A percentile compares a stretch with the other conserved stretches of the same genome.
These are phyloP conservation scores for Lecanoromycetidae sp. DNA, from an alignment of 2,329 filamentous ascomycete species.

Conservation along the genomic window DNA sequence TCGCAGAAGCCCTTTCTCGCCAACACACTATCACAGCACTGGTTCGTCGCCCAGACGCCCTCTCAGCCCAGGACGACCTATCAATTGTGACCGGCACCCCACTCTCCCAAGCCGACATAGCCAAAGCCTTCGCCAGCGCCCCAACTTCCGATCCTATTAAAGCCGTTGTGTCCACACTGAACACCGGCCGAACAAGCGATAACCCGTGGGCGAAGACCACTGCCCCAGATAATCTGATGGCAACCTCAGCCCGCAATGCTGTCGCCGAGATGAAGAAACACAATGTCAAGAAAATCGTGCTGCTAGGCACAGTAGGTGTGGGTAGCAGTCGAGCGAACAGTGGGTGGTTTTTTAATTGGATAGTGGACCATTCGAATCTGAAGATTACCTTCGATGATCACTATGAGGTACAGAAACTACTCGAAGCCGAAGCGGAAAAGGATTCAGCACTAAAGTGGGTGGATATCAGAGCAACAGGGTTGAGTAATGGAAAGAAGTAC, in stretches of 20 bases:
- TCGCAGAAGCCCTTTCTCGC: slow-evolving; percentile 10
- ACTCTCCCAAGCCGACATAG: slow-evolving; percentile 27
- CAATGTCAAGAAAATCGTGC: slow-evolving; percentile 26
- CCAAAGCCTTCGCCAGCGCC: slow-evolving; percentile 21
- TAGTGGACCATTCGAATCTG: slow-evolving; percentile 31
- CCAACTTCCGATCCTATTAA: slow-evolving; percentile 21
- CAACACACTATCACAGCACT: slow-evolving; percentile 7
- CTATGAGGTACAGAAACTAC: slow-evolving; percentile 22
- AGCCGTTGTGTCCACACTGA: slow-evolving; percentile 30
- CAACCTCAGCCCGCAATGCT: slow-evolving; percentile 28
- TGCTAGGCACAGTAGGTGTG: slow-evolving; percentile 32
- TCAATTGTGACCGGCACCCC: slow-evolving; percentile 28
- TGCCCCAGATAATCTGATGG: slow-evolving; percentile 24
- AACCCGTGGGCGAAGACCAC: slow-evolving; percentile 31
- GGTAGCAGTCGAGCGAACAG: slow-evolving; percentile 30
- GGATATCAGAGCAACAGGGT: slow-evolving; percentile 4
- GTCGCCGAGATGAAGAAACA: slow-evolving; percentile 26
- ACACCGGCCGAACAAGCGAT: slow-evolving; percentile 31
- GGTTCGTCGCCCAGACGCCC: slow-evolving; percentile 5
- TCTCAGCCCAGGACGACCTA: slow-evolving; percentile 19
- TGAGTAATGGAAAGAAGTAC: slow-evolving; percentile 18
- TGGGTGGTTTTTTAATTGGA: slow-evolving; percentile 27
- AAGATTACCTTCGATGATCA: slow-evolving; percentile 32
- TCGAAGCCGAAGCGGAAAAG: neutral
- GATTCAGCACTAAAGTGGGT: slow-evolving; percentile 2